phyloP scores from a whole-genome alignment of 352 stramenopile genomes.

The Globisporangium orthogonon region DNA sequence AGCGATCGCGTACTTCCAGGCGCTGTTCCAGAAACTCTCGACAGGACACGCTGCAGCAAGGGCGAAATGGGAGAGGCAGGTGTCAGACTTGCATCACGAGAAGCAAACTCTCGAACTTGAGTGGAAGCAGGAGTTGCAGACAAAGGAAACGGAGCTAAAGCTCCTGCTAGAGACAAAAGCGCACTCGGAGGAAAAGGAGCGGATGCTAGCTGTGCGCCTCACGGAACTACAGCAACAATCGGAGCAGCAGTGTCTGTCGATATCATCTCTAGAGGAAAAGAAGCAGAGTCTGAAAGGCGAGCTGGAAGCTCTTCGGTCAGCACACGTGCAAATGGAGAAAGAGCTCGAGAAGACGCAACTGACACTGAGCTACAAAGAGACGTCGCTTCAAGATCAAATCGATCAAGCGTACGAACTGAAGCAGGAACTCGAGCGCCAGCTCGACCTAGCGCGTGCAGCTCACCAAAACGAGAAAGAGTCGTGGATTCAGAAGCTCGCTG shows the following conservation, averaged over 20 bases:
- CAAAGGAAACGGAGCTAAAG: constrained; percentile 37
- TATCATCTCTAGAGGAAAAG: constrained; percentile 31
- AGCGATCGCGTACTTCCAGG: constrained; percentile 40
- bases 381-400: constrained; percentile 24
- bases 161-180: constrained; percentile 37
- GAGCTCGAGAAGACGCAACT: constrained; percentile 53
- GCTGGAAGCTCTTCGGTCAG: constrained; percentile 25
- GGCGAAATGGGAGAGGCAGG: constrained; percentile 19
- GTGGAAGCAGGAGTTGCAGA: constrained; percentile 37
- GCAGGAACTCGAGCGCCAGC: constrained; percentile 28
- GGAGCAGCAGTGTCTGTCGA: constrained; percentile 28
- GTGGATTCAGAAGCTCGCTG: constrained; percentile 57
- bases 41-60: constrained; percentile 18
- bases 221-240: constrained; percentile 28
- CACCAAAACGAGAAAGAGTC: constrained; percentile 47
- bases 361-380: constrained; percentile 39
- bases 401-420: constrained; percentile 23
- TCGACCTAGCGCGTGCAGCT: constrained; percentile 23
- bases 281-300: constrained; percentile 16
- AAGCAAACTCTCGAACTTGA: constrained; percentile 32
- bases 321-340: constrained; percentile 24
- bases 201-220: constrained; percentile 27
- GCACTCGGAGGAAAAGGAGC: constrained; percentile 51
- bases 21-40: constrained; percentile 34
- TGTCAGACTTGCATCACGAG: constrained; percentile 28